Evolutionary conservation across 2,329 filamentous ascomycete genomes (phyloP).

Genomic region (Cladorrhinum sp.): DNA sequence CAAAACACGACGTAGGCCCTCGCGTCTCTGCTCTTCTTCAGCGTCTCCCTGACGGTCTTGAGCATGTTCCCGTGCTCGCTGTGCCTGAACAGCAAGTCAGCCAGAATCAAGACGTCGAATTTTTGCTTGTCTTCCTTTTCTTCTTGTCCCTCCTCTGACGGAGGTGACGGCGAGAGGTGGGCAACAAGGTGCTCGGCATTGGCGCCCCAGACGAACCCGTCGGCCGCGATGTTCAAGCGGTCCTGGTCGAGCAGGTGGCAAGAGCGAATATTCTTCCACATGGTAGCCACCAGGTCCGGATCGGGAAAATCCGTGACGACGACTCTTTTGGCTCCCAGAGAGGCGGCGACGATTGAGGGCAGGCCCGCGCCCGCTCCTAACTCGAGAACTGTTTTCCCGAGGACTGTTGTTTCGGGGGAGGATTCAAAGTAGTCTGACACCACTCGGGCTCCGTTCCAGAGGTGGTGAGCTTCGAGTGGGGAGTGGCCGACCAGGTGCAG

Average conservation of each 20-base stretch:
- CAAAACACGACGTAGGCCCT: conserved; percentile 88
- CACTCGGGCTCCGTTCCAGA: conserved; percentile 87
- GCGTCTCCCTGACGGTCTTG: conserved; percentile 64
- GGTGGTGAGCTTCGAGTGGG: conserved; percentile 82
- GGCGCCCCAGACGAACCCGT: conserved; percentile 83
- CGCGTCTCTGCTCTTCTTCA: conserved; percentile 54
- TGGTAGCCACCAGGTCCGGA: conserved; percentile 73
- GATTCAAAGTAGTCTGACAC: conserved; percentile 76
- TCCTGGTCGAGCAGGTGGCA: conserved; percentile 38
- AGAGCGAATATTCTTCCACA: conserved; percentile 70
- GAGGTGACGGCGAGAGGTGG: too few species aligned
- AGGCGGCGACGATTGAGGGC: conserved; percentile 72
- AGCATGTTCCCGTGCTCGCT: conserved; percentile 79
- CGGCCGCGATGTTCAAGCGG: conserved; percentile 46
- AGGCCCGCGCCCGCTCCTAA: conserved; percentile 86
- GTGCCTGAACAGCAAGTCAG: conserved; percentile 88
- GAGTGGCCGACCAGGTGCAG: conserved; percentile 83
- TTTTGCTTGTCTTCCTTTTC: too few species aligned
- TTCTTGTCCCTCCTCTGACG: too few species aligned
- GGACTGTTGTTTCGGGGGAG: conserved; percentile 59
- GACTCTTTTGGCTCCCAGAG: conserved; percentile 65
- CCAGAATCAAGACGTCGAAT: conserved; percentile 82
- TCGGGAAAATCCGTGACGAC: conserved; percentile 91
- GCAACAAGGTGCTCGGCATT: conserved; percentile 56
- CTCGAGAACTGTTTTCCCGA: conserved; percentile 72